These are phyloP conservation scores for Boletus semigastroideus DNA, from an alignment of 1,284 basidiomycete species.

Conservation along the genomic window DNA sequence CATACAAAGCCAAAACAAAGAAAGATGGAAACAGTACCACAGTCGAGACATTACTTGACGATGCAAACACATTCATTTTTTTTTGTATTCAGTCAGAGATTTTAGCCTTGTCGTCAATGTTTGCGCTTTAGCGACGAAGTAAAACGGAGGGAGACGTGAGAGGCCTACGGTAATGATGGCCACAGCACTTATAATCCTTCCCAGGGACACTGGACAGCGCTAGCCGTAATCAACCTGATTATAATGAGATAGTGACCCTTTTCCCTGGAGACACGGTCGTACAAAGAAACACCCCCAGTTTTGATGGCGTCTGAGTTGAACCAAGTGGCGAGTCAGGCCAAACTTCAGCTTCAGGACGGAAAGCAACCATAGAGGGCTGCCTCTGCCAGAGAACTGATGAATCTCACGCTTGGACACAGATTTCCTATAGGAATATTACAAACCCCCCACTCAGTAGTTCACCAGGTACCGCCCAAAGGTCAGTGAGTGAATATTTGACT, in stretches of 20 bases:
- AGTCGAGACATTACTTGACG: slow-evolving; percentile 3
- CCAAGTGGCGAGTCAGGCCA: background rate
- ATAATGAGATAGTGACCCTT: background rate
- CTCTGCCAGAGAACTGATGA: slow-evolving; percentile 3
- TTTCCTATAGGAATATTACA: background rate
- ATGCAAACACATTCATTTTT: slow-evolving; percentile 9
- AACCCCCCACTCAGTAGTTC: background rate
- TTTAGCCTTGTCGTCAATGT: slow-evolving; percentile 5
- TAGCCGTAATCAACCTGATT: slow-evolving; percentile 12
- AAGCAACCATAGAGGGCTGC: slow-evolving; percentile 2
- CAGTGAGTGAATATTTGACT: background rate
- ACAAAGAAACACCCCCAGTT: background rate
- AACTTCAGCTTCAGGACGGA: background rate
- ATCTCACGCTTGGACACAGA: background rate
- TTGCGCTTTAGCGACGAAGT: slow-evolving; percentile 9
- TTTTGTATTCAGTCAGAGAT: slow-evolving; percentile 12
- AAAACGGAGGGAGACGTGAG: slow-evolving; percentile 20
- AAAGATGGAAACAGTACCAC: slow-evolving; percentile 18
- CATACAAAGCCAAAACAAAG: slow-evolving; percentile 1
- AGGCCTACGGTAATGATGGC: background rate
- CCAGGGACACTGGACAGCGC: background rate
- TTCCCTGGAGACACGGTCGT: background rate
- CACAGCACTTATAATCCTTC: slow-evolving; percentile 18
- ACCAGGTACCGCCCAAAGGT: too few species aligned
- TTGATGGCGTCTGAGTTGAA: background rate